Percentiles rank a stretch among this genome's conserved stretches.
Conservation (phyloP, 2,329 filamentous ascomycete genomes). For the Fusarium fracticaudum region DNA sequence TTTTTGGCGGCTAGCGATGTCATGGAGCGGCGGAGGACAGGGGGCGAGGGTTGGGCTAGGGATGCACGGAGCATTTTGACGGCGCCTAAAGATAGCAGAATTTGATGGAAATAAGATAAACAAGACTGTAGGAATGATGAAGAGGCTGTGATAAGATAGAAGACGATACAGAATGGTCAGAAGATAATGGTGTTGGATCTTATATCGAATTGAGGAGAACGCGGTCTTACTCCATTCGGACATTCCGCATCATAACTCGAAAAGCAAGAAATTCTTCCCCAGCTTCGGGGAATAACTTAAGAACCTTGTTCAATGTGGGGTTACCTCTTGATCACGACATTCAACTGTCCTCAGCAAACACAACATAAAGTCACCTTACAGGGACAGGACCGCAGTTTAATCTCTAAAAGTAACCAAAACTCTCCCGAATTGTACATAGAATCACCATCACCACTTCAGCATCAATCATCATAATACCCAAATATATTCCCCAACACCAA, state of each 20-base stretch:
- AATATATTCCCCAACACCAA: constrained; percentile 1
- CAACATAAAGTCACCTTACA: background rate
- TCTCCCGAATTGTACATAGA: too few relatives aligned
- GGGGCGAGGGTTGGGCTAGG: constrained; percentile 13
- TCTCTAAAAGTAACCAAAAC: background rate
- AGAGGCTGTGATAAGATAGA: background rate
- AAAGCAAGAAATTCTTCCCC: background rate
- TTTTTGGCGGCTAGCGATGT: constrained; percentile 51
- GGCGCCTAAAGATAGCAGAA: too few relatives aligned
- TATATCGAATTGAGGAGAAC: constrained; percentile 31
- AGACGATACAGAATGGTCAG: background rate
- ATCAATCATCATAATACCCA: constrained; percentile 2
- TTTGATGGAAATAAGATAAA: rapidly evolving
- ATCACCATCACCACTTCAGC: background rate
- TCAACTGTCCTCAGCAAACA: background rate
- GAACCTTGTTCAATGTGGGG: background rate
- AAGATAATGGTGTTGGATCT: constrained; percentile 3
- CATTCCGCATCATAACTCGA: constrained; percentile 36
- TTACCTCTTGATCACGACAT: background rate
- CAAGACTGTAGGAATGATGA: rapidly evolving
- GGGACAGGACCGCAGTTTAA: background rate
- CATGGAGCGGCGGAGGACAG: constrained; percentile 27
- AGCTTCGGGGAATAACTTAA: constrained; percentile 11
- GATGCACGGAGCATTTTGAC: constrained; percentile 38
- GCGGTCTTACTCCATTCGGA: constrained; percentile 45